These are phyloP conservation scores for Pichia sp. DNA, from an alignment of 1,139 yeast genomes.

Conservation along the genomic window DNA sequence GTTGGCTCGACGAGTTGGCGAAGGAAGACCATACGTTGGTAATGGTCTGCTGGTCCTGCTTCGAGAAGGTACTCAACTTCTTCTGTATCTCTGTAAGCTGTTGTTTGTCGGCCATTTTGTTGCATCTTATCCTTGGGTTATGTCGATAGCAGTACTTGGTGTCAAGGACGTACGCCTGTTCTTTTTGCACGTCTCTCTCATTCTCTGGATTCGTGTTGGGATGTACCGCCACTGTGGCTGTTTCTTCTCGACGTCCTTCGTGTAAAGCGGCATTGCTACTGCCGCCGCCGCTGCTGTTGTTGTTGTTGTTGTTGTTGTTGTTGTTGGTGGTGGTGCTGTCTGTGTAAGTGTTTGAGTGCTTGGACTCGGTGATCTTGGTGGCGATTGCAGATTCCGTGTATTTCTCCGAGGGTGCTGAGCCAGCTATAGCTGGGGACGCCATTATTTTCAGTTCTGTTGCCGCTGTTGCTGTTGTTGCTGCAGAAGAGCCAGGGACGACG, in stretches of 20 bases:
- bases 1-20: slow-evolving; percentile 64
- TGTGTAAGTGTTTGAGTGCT: slow-evolving; percentile 5
- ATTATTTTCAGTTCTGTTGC: too few species aligned
- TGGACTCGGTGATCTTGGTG: slow-evolving; percentile 3
- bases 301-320: background rate
- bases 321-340: too few species aligned
- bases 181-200: background rate
- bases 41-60: slow-evolving; percentile 65
- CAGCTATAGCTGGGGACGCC: background rate
- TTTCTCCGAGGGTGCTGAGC: background rate
- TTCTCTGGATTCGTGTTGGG: too few species aligned
- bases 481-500: background rate
- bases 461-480: background rate
- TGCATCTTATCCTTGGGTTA: slow-evolving; percentile 76
- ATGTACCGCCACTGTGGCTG: too few species aligned
- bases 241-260: too few species aligned
- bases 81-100: slow-evolving; percentile 62
- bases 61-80: slow-evolving; percentile 53
- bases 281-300: background rate
- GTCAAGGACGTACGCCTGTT: slow-evolving; percentile 15
- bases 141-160: slow-evolving; percentile 84
- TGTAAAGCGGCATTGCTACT: too few species aligned
- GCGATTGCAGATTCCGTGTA: background rate
- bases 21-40: slow-evolving; percentile 76
- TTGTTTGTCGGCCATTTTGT: slow-evolving; percentile 63